Conservation (phyloP, 129 eudicot genomes). For the Cynara cardunculus region DNA sequence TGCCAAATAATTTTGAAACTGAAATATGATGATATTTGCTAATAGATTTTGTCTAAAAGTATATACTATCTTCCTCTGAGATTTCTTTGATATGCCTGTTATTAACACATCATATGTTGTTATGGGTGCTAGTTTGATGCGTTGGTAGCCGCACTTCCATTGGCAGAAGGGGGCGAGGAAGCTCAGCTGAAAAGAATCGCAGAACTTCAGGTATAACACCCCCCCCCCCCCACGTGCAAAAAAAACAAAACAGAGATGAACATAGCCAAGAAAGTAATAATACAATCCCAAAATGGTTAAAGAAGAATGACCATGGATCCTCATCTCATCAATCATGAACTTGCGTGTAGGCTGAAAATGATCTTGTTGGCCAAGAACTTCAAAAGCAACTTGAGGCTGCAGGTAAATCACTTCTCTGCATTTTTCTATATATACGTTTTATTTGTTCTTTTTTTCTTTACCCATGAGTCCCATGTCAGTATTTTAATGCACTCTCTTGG, state of each 20-base stretch:
- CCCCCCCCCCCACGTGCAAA: not conserved
- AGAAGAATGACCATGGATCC: not conserved
- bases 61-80: not conserved
- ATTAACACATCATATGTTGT: not conserved
- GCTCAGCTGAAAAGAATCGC: conserved; percentile 81
- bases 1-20: not conserved
- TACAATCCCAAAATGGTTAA: not conserved
- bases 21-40: not conserved
- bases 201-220: conserved; percentile 64
- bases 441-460: not conserved
- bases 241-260: not conserved
- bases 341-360: conserved; percentile 76
- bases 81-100: not conserved
- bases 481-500: not conserved
- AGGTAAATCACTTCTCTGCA: conserved; percentile 41
- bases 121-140: conserved; percentile 61
- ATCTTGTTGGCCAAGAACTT: conserved; percentile 81
- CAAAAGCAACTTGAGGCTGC: conserved; percentile 97
- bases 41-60: not conserved
- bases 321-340: conserved; percentile 5
- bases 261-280: not conserved
- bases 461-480: not conserved
- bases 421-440: not conserved
- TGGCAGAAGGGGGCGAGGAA: conserved; percentile 76
- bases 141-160: conserved; percentile 68